These are phyloP conservation scores for Penicillium hesseltinei DNA, from an alignment of 2,329 filamentous ascomycete species.

Conservation along the genomic window DNA sequence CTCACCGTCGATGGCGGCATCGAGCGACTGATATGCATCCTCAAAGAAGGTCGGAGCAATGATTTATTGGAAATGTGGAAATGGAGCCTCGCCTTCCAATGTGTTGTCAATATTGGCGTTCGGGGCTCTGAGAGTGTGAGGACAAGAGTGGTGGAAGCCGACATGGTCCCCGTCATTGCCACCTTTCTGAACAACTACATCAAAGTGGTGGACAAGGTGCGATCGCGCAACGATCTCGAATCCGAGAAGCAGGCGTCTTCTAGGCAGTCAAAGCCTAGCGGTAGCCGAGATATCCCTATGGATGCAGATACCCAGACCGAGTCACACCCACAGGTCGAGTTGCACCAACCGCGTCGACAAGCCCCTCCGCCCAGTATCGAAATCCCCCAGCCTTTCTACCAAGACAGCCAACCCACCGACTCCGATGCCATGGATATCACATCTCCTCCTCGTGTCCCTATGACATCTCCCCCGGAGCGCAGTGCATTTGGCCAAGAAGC, in stretches of 20 bases:
- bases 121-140: conserved; percentile 90
- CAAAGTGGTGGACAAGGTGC: conserved; percentile 88
- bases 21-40: conserved; percentile 91
- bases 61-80: conserved; percentile 99
- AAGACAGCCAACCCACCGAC: conserved; percentile 48
- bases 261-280: conserved; percentile 29
- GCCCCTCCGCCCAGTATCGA: conserved; percentile 82
- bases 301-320: conserved; percentile 55
- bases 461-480: conserved; percentile 70
- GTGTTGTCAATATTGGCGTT: conserved; percentile 97
- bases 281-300: conserved; percentile 33
- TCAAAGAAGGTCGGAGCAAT: conserved; percentile 94
- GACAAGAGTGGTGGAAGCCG: conserved; percentile 93
- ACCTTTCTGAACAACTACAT: conserved; percentile 99
- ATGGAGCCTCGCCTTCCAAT: conserved; percentile 98
- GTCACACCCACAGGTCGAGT: conserved; percentile 54
- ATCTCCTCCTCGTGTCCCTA: conserved; percentile 61
- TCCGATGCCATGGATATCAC: conserved; percentile 59
- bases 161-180: conserved; percentile 98
- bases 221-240: conserved; percentile 80
- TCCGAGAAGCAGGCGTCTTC: conserved; percentile 52
- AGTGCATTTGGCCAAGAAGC: conserved; percentile 60
- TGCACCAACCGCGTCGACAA: conserved; percentile 68
- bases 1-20: conserved; percentile 98
- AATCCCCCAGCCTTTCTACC: conserved; percentile 61